These are phyloP conservation scores for Candida xiaguanensis DNA, from an alignment of 805 yeast genomes.

Conservation along the genomic window DNA sequence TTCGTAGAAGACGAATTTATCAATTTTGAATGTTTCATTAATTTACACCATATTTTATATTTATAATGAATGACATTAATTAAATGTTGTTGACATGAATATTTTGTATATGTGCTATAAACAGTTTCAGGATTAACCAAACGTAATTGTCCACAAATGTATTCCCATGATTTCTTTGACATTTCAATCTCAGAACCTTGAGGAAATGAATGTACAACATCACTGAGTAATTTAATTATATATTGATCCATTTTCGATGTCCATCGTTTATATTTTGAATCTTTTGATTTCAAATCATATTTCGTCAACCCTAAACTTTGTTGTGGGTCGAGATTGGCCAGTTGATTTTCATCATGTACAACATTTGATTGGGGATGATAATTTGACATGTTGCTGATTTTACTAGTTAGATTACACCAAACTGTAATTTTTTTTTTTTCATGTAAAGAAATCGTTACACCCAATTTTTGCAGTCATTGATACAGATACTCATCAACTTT, in stretches of 20 bases:
- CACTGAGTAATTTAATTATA: conserved; percentile 28
- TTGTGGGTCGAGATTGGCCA: conserved; percentile 11
- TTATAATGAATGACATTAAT: conserved; percentile 33
- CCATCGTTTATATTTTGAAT: conserved; percentile 37
- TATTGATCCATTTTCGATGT: conserved; percentile 36
- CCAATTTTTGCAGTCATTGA: too few species aligned
- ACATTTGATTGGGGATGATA: background rate
- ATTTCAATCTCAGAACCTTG: conserved; percentile 27
- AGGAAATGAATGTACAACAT: conserved; percentile 33
- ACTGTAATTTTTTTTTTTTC: background rate
- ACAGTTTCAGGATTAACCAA: conserved; percentile 38
- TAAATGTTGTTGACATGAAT: conserved; percentile 36
- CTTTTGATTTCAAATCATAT: conserved; percentile 30
- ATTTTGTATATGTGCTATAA: conserved; percentile 37
- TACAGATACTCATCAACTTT: too few species aligned
- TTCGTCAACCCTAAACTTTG: conserved; percentile 20
- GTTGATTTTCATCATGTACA: conserved; percentile 7
- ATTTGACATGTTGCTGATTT: background rate
- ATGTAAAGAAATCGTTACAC: too few species aligned
- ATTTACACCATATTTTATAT: conserved; percentile 31
- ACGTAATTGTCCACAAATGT: conserved; percentile 31
- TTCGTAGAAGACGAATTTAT: conserved; percentile 12
- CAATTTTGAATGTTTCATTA: conserved; percentile 24
- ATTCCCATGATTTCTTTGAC: conserved; percentile 37
- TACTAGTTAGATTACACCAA: conserved; percentile 1